Base-by-base conservation (phyloP, 768 basidiomycete species). In the Auricularia cornea region DNA sequence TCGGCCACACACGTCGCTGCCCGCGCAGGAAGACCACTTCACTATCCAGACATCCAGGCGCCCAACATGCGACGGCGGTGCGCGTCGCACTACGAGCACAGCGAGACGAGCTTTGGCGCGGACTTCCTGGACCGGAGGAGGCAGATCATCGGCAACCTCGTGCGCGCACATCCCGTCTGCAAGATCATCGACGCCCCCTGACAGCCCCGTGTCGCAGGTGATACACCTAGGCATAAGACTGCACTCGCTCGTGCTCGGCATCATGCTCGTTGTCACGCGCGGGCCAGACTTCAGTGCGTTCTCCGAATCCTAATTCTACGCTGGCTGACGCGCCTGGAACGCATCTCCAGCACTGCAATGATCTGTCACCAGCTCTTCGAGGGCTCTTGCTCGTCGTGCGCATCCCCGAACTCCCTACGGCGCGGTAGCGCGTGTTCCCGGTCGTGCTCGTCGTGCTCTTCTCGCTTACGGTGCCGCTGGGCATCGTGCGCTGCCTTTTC, bases 141-240 rank as follows among this genome's bases (percentile, higher is more conserved):
- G 63, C 89, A 90, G 68, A 76, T 93, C 51, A 81, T 93, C 59
- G 86, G 90, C 2, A 86, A 91, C 62, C 75, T 92, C 35, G 90
- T 90, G 54, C 41, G 60, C 44, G 33, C 35, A 20, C 32, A 16
- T 59, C 59, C 40, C 31, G 28, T 32, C 41, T 26, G 57, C n/a
- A 26, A 10, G 35, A 10, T 8, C 35, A 8, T 38, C 35, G 35
- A 10, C 10, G 35, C 16, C 8, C 35, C 35, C 35, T 38, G 35
- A 14, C 35, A 38, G 10, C 35, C 35, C 8, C 1, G 35, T 3
- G 8, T 32, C 32, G 56, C 60, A 92, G 90, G 84, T 90, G 33
- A 77, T 95, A 38, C 88, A 95, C 81, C 69, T 89, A 2, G 84
- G 93, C 56, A 90, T 95, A 68, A 88, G 94, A 90, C 80, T 94